Base-by-base conservation (phyloP, 1,284 basidiomycete genomes). In the Pterulicium gracile region DNA sequence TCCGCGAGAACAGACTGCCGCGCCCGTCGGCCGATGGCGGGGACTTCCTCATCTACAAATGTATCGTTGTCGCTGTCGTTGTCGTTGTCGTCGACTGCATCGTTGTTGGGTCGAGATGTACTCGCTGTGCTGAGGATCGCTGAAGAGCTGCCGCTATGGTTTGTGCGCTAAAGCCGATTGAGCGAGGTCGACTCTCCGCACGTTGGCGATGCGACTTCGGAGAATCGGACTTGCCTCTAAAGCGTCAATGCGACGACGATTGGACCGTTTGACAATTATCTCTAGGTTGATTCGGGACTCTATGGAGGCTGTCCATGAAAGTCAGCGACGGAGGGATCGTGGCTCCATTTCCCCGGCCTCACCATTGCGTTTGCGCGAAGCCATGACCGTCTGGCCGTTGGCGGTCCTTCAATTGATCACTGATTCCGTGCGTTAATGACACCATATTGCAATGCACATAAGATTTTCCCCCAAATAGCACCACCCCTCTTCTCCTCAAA, bases 1-100 rank as follows among this genome's bases (percentile, higher is more conserved):
- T 87, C 83, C 36, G 83, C 85, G n/a, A n/a, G n/a, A 45, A 86
- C 79, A 14, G 76, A 77, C 55, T 82, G 76, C 40, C 85, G 68
- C 40, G 81, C 81, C 5, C 36, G 36, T 39, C 80, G 76, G 42
- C 80, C 78, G 58, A 4, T 58, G 52, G 69, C 69, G 1, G 67
- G 73, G 15, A 73, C 73, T 39, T 73, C 71, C 34, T 67, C 69
- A 41, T 65, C 68, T 36, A 65, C 59, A 39, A 64, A 58, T 51
- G 61, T 63, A 54, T 67, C 69, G 20, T 58, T 61, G 10, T 58
- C 59, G 46, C 61, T 65, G 44, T 60, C 65, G 24, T 56, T 58
- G 22, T 66, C 66, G 2, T 61, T 62, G 23, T 66, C 66, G 3
- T 61, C 63, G 13, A 10, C 36, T 15, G 5, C 36, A 17, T 39